Percentiles rank a stretch among this genome's conserved stretches.
Conservation (phyloP, 331 rosid species). For the Acacia pycnantha region DNA sequence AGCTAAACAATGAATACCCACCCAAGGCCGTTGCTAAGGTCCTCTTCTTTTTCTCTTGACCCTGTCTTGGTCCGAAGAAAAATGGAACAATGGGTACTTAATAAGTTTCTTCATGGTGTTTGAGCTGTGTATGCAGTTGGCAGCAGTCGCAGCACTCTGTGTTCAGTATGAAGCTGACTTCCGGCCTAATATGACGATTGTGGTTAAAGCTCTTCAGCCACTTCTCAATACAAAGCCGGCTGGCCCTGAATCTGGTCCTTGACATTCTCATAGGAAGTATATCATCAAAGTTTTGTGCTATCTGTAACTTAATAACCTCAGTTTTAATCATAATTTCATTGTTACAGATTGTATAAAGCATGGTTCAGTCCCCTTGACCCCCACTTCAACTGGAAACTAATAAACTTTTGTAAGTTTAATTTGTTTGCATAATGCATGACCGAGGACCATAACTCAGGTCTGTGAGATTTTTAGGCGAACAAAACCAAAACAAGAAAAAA, state of each 20-base stretch:
- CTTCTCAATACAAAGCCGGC: slow-evolving; percentile 69
- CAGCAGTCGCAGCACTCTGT: slow-evolving; percentile 90
- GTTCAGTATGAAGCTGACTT: slow-evolving; percentile 88
- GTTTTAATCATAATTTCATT: not conserved
- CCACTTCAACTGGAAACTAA: not conserved
- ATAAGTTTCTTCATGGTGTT: slow-evolving; percentile 2
- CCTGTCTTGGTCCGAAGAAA: not conserved
- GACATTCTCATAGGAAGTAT: not conserved
- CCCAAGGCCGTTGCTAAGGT: slow-evolving; percentile 93
- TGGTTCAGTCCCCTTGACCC: slow-evolving; percentile 16
- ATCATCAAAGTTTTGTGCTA: slow-evolving; percentile 12
- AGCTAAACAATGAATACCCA: slow-evolving; percentile 72
- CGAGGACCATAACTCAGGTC: not conserved
- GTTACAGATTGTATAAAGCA: slow-evolving; percentile 5
- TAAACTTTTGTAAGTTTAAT: too few species aligned
- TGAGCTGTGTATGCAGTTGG: slow-evolving; percentile 51
- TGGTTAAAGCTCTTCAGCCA: slow-evolving; percentile 79
- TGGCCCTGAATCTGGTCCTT: slow-evolving; percentile 39
- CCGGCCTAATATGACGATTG: slow-evolving; percentile 88
- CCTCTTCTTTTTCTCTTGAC: not conserved
- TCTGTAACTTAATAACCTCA: not conserved
- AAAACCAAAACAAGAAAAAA: not conserved
- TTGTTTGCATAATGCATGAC: not conserved
- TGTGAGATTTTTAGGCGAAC: not conserved
- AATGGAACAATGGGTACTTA: not conserved